A percentile compares a stretch with the other conserved stretches of the same genome.
These are phyloP conservation scores for Apiospora aurea DNA, from an alignment of 2,329 filamentous ascomycete genomes.

Conservation along the genomic window DNA sequence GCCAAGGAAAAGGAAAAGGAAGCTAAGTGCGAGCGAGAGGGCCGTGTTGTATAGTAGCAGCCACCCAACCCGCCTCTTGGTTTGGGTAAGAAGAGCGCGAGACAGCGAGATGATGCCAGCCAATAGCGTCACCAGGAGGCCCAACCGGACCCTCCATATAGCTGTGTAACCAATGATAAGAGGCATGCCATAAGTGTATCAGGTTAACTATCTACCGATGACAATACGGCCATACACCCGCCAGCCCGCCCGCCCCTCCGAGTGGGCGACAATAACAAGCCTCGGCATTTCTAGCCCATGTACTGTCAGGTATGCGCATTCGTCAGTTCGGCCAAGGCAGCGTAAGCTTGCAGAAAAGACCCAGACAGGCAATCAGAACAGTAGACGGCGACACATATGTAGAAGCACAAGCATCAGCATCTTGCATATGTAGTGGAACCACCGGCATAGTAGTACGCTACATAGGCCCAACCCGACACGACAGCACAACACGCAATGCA, in stretches of 20 bases:
- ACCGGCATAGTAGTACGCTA: not conserved
- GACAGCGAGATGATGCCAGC: not conserved
- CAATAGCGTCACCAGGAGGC: not conserved
- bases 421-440: constrained; percentile 15
- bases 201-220: not conserved
- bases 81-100: not conserved
- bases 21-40: not conserved
- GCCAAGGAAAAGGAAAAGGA: not conserved
- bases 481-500: not conserved
- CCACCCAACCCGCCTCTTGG: not conserved
- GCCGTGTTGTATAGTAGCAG: not conserved
- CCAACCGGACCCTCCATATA: not conserved
- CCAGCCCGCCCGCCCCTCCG: not conserved
- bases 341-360: not conserved
- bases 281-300: not conserved
- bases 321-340: not conserved
- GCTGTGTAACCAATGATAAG: not conserved
- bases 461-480: constrained; percentile 1
- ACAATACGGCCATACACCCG: not conserved
- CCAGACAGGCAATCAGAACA: not conserved
- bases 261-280: not conserved
- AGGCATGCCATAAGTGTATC: not conserved
- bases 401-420: not conserved
- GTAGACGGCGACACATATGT: not conserved
- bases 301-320: not conserved